Evolutionary conservation across 371 early-diverging fungal genomes (phyloP).

Genomic region (Catenaria anguillulae): DNA sequence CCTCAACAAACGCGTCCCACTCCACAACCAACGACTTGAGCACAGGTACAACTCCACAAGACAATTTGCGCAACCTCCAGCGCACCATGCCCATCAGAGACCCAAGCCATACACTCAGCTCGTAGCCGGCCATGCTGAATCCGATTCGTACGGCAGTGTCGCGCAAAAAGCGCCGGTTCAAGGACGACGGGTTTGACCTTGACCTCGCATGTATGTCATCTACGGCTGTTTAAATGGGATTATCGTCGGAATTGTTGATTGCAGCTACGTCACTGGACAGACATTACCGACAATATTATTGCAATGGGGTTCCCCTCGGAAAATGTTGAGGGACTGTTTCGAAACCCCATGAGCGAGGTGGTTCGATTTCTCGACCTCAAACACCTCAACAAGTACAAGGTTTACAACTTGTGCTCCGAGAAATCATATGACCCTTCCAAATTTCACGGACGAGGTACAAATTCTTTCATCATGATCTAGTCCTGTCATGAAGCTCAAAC

Average conservation of each 20-base stretch:
- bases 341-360: slow-evolving; percentile 41
- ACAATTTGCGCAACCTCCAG: too few species aligned
- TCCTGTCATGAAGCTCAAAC: too few species aligned
- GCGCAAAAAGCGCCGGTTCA: slow-evolving; percentile 32
- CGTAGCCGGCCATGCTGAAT: slow-evolving; percentile 23
- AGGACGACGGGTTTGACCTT: slow-evolving; percentile 37
- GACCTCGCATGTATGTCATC: slow-evolving; percentile 43
- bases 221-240: not conserved
- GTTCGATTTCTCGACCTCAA: slow-evolving; percentile 45
- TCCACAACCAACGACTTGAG: too few species aligned
- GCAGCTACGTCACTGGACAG: slow-evolving; percentile 14
- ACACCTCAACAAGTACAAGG: slow-evolving; percentile 42
- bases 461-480: too few species aligned
- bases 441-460: slow-evolving; percentile 18
- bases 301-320: slow-evolving; percentile 55
- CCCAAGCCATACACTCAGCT: too few species aligned
- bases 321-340: slow-evolving; percentile 45
- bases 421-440: slow-evolving; percentile 11
- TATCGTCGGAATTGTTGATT: too few species aligned
- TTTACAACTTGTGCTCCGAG: slow-evolving; percentile 46
- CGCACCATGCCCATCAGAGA: too few species aligned
- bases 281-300: slow-evolving; percentile 44
- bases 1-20: too few species aligned
- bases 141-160: slow-evolving; percentile 28
- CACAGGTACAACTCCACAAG: too few species aligned